Evolutionary conservation across 257 asterid species (phyloP).

Genomic region (Paulownia fortunei): DNA sequence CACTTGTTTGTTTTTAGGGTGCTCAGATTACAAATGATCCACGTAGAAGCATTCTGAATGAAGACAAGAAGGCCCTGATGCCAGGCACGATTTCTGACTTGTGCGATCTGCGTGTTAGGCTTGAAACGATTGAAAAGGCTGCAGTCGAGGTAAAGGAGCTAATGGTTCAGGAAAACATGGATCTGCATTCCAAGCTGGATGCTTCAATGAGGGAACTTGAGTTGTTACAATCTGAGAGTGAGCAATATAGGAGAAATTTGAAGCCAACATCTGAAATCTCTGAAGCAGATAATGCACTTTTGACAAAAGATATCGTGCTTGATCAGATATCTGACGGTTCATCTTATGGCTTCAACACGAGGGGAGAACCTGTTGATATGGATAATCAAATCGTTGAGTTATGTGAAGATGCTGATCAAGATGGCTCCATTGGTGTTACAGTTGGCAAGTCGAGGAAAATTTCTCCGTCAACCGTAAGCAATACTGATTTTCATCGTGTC

Average conservation of each 20-base stretch:
- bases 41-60: constrained; percentile 31
- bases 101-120: constrained; percentile 57
- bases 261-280: constrained; percentile 64
- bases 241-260: constrained; percentile 48
- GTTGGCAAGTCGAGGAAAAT: constrained; percentile 44
- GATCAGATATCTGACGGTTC: constrained; percentile 89
- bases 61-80: constrained; percentile 33
- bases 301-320: constrained; percentile 92
- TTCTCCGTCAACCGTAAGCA: constrained; percentile 39
- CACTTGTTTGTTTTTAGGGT: constrained; percentile 47
- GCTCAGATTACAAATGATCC: constrained; percentile 30
- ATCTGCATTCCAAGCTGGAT: constrained; percentile 64
- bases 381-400: constrained; percentile 53
- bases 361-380: constrained; percentile 55
- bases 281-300: constrained; percentile 66
- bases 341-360: constrained; percentile 58
- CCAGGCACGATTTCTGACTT: constrained; percentile 49
- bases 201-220: constrained; percentile 70
- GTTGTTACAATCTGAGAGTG: constrained; percentile 62
- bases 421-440: constrained; percentile 47
- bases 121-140: constrained; percentile 59
- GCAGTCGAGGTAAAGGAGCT: constrained; percentile 58
- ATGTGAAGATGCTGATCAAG: constrained; percentile 57
- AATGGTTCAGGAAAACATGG: constrained; percentile 60
- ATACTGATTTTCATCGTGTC: constrained; percentile 43